Evolutionary conservation across 805 yeast genomes (phyloP), one percentile per base, ranked within the genome.

Genomic region (Saccharomycopsis lassenensis): DNA sequence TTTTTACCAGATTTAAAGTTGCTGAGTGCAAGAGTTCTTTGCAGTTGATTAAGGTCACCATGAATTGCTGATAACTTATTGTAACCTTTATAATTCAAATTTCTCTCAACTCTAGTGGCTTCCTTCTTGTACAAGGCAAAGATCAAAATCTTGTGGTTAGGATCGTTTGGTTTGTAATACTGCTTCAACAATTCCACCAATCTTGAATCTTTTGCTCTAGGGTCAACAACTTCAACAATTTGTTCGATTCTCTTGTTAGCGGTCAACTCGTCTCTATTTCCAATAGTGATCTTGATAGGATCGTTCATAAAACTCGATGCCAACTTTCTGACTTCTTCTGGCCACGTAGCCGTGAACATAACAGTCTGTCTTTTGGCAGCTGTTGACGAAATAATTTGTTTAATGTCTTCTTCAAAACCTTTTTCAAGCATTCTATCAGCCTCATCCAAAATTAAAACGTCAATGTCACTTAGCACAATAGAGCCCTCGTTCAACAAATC

Each of bases 321-420:
- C 45, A 91, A 68, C 46, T 85, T 93, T 54, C 97, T 77, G 24
- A 91, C 97, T 61, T 89, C 94, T 50, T 82, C 83, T n/a, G 99
- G 99, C 98, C 98, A 91, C 1, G 99, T 91, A n/a, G 99, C 99
- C 7, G 98, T 89, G 61, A 91, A 91, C 97, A 91, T 91, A 46
- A 91, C 67, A 0, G 98, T 91, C 60, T 89, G 97, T 62, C 97
- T 67, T 50, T 27, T 12, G 15, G 29, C 29, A 7, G 35, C 31
- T 17, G 70, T 63, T 11, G 84, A 68, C 39, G 65, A 62, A 54
- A 91, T 74, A 46, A 91, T 85, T 45, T 69, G 66, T 56, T 82
- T 85, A 54, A 91, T 89, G 59, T 89, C 98, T 56, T 89, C 93
- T 61, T 93, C 97, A 52, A 91, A 91, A 24, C 99, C 99, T 59